Evolutionary conservation across 1,284 basidiomycete species (phyloP).

Genomic region (Ceratobasidium sp.): DNA sequence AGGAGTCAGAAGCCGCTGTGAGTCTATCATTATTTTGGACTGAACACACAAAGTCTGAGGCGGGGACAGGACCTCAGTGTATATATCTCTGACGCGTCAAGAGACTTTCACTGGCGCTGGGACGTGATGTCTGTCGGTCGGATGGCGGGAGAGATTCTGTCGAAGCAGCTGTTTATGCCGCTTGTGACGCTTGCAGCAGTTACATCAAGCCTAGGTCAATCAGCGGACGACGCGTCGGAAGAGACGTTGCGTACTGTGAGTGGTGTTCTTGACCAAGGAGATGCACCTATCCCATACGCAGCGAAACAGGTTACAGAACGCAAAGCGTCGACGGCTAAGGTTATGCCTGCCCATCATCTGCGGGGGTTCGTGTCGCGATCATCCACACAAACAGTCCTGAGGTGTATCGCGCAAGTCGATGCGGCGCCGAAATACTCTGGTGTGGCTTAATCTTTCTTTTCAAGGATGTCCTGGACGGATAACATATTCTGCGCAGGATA

Average conservation of each 20-base stretch:
- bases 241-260: slow-evolving; percentile 25
- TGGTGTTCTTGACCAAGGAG: no score
- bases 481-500: background rate
- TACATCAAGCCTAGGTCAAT: slow-evolving; percentile 10
- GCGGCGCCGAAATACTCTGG: slow-evolving; percentile 23
- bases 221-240: slow-evolving; percentile 22
- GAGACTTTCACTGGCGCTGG: slow-evolving; percentile 43
- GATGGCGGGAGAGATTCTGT: slow-evolving; percentile 19
- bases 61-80: slow-evolving; percentile 27
- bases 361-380: slow-evolving; percentile 35
- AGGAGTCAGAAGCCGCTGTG: slow-evolving; percentile 26
- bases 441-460: background rate
- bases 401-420: slow-evolving; percentile 38
- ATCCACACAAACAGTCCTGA: slow-evolving; percentile 16
- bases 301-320: slow-evolving; percentile 19
- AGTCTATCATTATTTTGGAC: background rate
- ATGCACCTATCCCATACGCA: background rate
- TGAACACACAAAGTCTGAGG: background rate
- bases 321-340: slow-evolving; percentile 39
- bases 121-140: slow-evolving; percentile 37
- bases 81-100: slow-evolving; percentile 16
- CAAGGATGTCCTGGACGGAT: background rate
- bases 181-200: slow-evolving; percentile 36
- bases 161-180: slow-evolving; percentile 38
- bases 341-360: slow-evolving; percentile 39